A percentile compares a stretch with the other conserved stretches of the same genome.
Evolutionary conservation across 176 grass and related monocot species (phyloP).

Genomic region (Ananas comosus): DNA sequence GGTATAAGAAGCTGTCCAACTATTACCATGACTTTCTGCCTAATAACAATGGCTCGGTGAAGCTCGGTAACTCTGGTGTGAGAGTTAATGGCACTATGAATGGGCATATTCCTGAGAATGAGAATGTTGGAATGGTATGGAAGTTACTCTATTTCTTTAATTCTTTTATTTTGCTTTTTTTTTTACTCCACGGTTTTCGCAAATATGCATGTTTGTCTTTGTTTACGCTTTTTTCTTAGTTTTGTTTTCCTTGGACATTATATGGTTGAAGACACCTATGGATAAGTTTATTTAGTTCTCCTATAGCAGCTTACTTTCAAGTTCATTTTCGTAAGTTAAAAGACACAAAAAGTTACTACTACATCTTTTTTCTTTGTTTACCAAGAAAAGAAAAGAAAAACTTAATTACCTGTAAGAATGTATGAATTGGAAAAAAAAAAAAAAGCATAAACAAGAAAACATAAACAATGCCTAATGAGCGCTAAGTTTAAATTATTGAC

Average conservation of each 20-base stretch:
- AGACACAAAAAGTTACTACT: no score
- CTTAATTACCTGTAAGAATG: no score
- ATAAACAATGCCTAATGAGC: conserved; percentile 7
- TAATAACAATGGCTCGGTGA: conserved; percentile 43
- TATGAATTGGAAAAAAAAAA: not conserved
- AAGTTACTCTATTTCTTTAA: conserved; percentile 12
- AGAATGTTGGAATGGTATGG: conserved; percentile 66
- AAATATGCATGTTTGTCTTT: no score
- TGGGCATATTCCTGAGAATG: conserved; percentile 34
- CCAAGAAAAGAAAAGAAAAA: no score
- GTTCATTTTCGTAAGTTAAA: no score
- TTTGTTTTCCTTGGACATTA: no score
- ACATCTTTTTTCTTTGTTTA: no score
- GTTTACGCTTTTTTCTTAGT: no score
- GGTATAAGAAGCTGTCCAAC: conserved; percentile 69
- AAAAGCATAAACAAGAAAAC: conserved; percentile 4
- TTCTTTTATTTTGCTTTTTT: not conserved
- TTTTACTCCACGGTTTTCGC: not conserved
- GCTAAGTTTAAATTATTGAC: not conserved
- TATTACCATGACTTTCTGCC: conserved; percentile 53
- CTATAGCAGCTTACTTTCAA: no score
- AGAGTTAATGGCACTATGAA: conserved; percentile 36
- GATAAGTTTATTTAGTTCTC: no score
- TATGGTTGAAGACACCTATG: no score
- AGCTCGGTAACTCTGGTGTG: conserved; percentile 36